phyloP scores from a whole-genome alignment of 257 asterid genomes.

The Nicotiana otophora region DNA sequence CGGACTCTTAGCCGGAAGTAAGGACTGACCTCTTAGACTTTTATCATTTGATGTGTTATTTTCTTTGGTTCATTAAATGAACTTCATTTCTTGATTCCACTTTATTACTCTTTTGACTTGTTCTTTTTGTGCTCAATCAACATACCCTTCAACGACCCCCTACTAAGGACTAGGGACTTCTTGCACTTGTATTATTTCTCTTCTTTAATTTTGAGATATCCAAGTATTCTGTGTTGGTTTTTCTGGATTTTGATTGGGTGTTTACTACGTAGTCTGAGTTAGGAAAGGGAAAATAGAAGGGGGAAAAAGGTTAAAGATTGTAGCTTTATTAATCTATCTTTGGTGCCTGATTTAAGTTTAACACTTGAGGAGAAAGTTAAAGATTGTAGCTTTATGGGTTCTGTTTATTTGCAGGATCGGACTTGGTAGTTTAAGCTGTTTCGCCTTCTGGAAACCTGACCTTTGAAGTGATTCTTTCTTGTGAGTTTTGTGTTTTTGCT shows the following conservation, averaged over 20 bases:
- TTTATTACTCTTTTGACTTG: conserved; percentile 22
- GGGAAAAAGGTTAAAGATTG: conserved; percentile 17
- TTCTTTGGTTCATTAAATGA: conserved; percentile 2
- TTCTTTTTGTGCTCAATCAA: neutral
- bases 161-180: too few species aligned
- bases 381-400: conserved; percentile 2
- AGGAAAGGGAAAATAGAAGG: neutral
- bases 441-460: neutral
- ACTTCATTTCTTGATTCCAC: conserved; percentile 14
- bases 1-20: neutral
- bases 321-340: conserved; percentile 28
- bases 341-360: conserved; percentile 16
- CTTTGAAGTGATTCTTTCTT: neutral
- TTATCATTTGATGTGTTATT: neutral
- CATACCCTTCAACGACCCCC: too few species aligned
- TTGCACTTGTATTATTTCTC: too few species aligned
- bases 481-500: neutral
- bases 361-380: neutral
- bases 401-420: conserved; percentile 28
- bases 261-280: too few species aligned
- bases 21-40: neutral
- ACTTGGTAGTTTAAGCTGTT: neutral
- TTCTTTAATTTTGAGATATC: too few species aligned
- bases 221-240: too few species aligned
- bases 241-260: too few species aligned